Evolutionary conservation across 306 rosid species (phyloP).

Genomic region (Mimosa bimucronata): DNA sequence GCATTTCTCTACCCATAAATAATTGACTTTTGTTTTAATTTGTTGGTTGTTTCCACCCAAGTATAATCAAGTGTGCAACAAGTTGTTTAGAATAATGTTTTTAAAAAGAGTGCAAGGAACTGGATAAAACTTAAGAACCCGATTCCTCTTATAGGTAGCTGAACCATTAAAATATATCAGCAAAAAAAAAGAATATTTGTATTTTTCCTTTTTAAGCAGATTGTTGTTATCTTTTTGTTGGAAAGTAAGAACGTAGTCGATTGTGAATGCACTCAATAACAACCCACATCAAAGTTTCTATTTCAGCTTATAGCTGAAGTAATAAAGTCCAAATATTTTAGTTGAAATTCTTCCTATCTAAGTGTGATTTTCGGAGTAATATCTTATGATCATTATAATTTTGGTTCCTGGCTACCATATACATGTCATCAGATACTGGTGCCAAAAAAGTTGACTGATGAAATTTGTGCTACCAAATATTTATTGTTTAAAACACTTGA

Average conservation of each 20-base stretch:
- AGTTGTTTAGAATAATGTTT: not conserved
- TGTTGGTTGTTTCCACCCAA: not conserved
- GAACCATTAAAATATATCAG: slow-evolving; percentile 1
- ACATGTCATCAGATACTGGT: not conserved
- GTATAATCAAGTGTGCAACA: not conserved
- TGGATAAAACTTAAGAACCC: not conserved
- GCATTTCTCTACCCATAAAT: not conserved
- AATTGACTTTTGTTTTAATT: not conserved
- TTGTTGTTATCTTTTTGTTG: not conserved
- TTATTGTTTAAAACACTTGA: no score
- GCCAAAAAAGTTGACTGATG: slow-evolving; percentile 17
- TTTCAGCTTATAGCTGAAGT: not conserved
- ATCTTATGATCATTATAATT: not conserved
- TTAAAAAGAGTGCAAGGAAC: not conserved
- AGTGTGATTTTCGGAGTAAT: not conserved
- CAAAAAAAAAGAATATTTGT: slow-evolving; percentile 12
- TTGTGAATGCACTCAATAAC: not conserved
- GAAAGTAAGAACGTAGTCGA: not conserved
- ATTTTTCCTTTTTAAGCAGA: slow-evolving; percentile 8
- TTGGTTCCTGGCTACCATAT: slow-evolving; percentile 8
- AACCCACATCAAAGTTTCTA: not conserved
- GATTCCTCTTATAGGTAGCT: not conserved
- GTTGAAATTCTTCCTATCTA: not conserved
- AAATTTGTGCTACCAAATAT: not conserved
- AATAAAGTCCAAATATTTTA: not conserved